Evolutionary conservation across 129 eudicot species (phyloP).

Genomic region (Flaveria robusta): DNA sequence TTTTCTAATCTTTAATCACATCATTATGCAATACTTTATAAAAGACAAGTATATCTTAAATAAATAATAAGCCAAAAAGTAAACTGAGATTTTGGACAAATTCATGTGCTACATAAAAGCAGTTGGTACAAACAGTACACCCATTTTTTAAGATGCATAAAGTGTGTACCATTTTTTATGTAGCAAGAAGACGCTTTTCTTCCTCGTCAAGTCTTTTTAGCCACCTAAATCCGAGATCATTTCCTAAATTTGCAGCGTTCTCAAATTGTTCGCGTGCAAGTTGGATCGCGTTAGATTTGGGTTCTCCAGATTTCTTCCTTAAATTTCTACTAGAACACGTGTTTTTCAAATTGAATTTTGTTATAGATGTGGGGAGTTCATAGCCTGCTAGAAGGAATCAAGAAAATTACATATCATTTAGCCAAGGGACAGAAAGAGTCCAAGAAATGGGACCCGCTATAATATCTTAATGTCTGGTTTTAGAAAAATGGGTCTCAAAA

Average conservation of each 20-base stretch:
- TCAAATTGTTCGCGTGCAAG: conserved; percentile 73
- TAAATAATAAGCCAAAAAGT: conserved; percentile 30
- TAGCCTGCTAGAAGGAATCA: conserved; percentile 39
- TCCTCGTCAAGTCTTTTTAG: conserved; percentile 68
- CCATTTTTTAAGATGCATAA: background rate
- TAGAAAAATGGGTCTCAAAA: background rate
- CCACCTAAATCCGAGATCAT: conserved; percentile 90
- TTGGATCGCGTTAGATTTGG: conserved; percentile 46
- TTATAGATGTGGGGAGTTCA: conserved; percentile 57
- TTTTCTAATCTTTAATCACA: conserved; percentile 26
- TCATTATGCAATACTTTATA: conserved; percentile 34
- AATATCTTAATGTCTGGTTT: conserved; percentile 13
- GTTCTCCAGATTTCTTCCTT: conserved; percentile 34
- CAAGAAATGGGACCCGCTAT: conserved; percentile 22
- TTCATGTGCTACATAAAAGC: conserved; percentile 29
- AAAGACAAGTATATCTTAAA: conserved; percentile 27
- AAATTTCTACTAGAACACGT: conserved; percentile 29
- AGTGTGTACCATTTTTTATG: conserved; percentile 9
- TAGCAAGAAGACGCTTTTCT: conserved; percentile 44
- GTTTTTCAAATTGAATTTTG: conserved; percentile 47
- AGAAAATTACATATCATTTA: background rate
- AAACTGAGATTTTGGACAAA: conserved; percentile 37
- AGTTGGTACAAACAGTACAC: conserved; percentile 18
- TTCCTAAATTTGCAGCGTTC: conserved; percentile 76
- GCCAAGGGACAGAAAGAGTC: conserved; percentile 7